Evolutionary conservation across 495 filamentous ascomycete species (phyloP).

Genomic region (Cercophora scortea): DNA sequence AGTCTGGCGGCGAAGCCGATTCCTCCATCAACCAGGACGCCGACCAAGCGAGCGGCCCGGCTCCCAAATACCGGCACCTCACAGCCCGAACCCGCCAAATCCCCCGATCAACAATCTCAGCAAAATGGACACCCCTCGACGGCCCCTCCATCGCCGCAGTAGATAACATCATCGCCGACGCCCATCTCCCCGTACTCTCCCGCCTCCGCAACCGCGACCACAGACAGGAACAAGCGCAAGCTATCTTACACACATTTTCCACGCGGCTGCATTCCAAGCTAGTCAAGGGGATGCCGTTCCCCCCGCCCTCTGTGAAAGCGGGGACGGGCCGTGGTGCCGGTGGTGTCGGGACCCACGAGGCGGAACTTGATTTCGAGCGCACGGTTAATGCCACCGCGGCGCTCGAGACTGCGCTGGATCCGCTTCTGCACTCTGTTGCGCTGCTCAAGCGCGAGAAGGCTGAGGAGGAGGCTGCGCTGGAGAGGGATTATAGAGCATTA

Average conservation of each 20-base stretch:
- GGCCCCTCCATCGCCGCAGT: slow-evolving; percentile 27
- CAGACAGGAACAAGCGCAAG: slow-evolving; percentile 26
- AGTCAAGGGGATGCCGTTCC: slow-evolving; percentile 34
- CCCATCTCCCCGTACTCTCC: slow-evolving; percentile 31
- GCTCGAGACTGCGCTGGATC: slow-evolving; percentile 33
- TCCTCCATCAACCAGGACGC: background rate
- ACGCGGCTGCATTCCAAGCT: slow-evolving; percentile 29
- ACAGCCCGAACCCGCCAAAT: slow-evolving; percentile 31
- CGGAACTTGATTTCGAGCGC: slow-evolving; percentile 39
- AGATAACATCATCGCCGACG: slow-evolving; percentile 27
- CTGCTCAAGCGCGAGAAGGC: slow-evolving; percentile 34
- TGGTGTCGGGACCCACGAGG: slow-evolving; percentile 15
- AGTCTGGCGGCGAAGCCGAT: background rate
- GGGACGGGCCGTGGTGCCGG: background rate
- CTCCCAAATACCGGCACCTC: slow-evolving; percentile 28
- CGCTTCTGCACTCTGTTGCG: slow-evolving; percentile 35
- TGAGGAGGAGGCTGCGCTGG: slow-evolving; percentile 27
- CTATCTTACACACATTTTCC: slow-evolving; percentile 25
- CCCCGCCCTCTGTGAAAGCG: slow-evolving; percentile 15
- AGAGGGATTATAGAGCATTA: slow-evolving; percentile 31
- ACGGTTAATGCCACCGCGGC: slow-evolving; percentile 27
- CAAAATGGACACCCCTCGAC: slow-evolving; percentile 39
- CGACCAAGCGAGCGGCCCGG: background rate
- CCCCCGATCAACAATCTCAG: slow-evolving; percentile 31
- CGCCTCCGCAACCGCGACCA: slow-evolving; percentile 27